These are phyloP conservation scores for Aaosphaeria arxii DNA, from an alignment of 2,329 filamentous ascomycete genomes.

Conservation along the genomic window DNA sequence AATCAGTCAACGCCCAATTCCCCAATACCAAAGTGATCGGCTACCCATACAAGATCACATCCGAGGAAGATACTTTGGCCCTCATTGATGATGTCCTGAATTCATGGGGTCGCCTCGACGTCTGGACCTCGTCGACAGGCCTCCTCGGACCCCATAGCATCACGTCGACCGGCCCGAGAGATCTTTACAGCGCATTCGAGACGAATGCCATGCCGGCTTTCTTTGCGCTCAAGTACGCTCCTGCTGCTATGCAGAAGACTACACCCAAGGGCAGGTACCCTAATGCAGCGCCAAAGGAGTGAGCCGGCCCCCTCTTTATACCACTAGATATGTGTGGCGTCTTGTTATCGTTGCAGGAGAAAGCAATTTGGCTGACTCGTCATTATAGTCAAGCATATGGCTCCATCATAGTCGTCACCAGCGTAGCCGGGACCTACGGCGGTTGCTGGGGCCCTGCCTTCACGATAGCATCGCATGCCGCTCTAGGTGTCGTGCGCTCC, in stretches of 20 bases:
- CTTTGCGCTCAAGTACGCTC: conserved; percentile 63
- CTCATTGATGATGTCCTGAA: conserved; percentile 64
- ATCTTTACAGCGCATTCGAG: conserved; percentile 58
- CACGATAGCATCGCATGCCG: conserved; percentile 60
- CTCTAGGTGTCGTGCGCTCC: conserved; percentile 58
- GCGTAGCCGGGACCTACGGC: conserved; percentile 57
- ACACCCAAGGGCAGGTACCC: conserved; percentile 55
- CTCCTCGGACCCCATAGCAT: conserved; percentile 56
- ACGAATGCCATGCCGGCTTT: conserved; percentile 62
- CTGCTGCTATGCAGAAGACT: conserved; percentile 61
- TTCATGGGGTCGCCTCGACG: conserved; percentile 53
- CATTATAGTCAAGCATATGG: conserved; percentile 50
- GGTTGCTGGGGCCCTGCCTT: conserved; percentile 60
- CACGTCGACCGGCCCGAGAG: conserved; percentile 53
- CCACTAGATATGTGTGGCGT: no score
- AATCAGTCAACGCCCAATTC: conserved; percentile 38
- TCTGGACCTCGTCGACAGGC: conserved; percentile 59
- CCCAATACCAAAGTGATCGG: conserved; percentile 61
- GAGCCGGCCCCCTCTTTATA: not conserved
- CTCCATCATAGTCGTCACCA: conserved; percentile 60
- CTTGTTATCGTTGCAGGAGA: no score
- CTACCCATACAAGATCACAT: conserved; percentile 58
- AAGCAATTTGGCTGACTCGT: not conserved
- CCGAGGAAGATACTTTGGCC: conserved; percentile 58
- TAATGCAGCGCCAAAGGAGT: conserved; percentile 59